Evolutionary conservation across 306 rosid species (phyloP).

Genomic region (Quercus mongolica): DNA sequence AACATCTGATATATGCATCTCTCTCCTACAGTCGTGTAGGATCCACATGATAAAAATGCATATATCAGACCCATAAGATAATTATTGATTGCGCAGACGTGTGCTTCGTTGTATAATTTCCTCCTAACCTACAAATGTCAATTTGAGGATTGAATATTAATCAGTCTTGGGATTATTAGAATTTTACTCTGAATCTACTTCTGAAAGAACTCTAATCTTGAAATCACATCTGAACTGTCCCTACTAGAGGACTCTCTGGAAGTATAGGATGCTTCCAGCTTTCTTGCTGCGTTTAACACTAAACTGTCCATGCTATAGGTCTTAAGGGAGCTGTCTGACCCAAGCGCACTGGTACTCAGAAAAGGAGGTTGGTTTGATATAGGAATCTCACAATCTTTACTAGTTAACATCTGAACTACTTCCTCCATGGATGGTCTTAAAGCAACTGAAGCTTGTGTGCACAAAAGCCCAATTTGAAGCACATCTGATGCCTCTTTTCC

Average conservation of each 20-base stretch:
- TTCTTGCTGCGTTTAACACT: slow-evolving; percentile 41
- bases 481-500: slow-evolving; percentile 41
- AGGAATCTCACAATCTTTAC: slow-evolving; percentile 37
- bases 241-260: slow-evolving; percentile 41
- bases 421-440: slow-evolving; percentile 67
- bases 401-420: slow-evolving; percentile 51
- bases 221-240: slow-evolving; percentile 36
- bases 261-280: slow-evolving; percentile 40
- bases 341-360: slow-evolving; percentile 39
- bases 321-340: slow-evolving; percentile 35
- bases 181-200: slow-evolving; percentile 17
- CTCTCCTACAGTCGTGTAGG: no score
- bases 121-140: background rate
- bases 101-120: background rate
- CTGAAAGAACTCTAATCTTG: slow-evolving; percentile 29
- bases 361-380: slow-evolving; percentile 80
- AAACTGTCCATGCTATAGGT: slow-evolving; percentile 48
- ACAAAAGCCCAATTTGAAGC: slow-evolving; percentile 68
- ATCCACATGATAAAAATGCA: no score
- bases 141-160: background rate
- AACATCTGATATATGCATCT: no score
- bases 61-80: no score
- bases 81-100: no score
- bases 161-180: background rate
- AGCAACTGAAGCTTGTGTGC: slow-evolving; percentile 76